A percentile compares a stretch with the other conserved stretches of the same genome.
These are phyloP conservation scores for Craspedostauros australis DNA, from an alignment of 108 stramenopile genomes.

Conservation along the genomic window DNA sequence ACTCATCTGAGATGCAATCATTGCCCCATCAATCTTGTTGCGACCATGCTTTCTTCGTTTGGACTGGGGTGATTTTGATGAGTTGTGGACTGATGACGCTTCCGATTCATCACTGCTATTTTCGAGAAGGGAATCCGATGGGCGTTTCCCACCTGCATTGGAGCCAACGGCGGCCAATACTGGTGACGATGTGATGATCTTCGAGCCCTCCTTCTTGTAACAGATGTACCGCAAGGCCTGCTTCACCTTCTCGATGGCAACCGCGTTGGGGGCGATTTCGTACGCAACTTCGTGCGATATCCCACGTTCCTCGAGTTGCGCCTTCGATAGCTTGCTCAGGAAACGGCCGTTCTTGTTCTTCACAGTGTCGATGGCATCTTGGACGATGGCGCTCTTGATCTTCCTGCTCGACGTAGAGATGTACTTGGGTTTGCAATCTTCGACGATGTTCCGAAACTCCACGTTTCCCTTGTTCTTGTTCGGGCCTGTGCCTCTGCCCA, in stretches of 20 bases:
- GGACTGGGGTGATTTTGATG: too few species aligned
- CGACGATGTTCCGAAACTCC: conserved; percentile 12
- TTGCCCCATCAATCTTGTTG: too few species aligned
- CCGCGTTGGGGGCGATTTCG: conserved; percentile 30
- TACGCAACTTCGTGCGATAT: too few species aligned
- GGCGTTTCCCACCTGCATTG: too few species aligned
- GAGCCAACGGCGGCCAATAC: too few species aligned
- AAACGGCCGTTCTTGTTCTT: conserved; percentile 37
- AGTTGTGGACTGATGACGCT: too few species aligned
- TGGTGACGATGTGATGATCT: too few species aligned
- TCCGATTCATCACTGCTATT: too few species aligned
- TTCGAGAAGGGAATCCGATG: too few species aligned
- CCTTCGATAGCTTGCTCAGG: conserved; percentile 26
- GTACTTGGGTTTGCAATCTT: conserved; percentile 12
- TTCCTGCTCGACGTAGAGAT: conserved; percentile 28
- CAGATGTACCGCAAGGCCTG: conserved; percentile 41
- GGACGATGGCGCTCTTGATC: conserved; percentile 32
- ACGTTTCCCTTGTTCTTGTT: conserved; percentile 22
- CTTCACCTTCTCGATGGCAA: conserved; percentile 46
- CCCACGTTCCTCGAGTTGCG: too few species aligned
- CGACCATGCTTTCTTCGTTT: too few species aligned
- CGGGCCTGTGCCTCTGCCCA: conserved; percentile 22
- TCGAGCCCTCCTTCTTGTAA: conserved; percentile 35
- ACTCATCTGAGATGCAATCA: too few species aligned
- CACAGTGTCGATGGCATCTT: conserved; percentile 20